Conservation (phyloP, 495 filamentous ascomycete genomes). For the Penicillium riverlandense region DNA sequence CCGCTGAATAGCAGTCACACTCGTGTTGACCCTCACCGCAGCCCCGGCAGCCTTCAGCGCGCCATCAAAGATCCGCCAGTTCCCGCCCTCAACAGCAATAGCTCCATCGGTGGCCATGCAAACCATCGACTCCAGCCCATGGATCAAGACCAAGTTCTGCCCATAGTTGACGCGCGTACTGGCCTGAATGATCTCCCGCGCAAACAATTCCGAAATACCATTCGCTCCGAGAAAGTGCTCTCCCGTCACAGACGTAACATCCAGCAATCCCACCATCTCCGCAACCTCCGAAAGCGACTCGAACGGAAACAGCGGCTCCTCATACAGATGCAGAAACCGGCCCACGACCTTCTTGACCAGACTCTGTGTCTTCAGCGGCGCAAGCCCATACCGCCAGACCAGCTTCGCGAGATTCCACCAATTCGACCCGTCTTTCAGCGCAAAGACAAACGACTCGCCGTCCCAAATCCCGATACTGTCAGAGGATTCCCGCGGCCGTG, state of each 20-base stretch:
- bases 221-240: constrained; percentile 62
- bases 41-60: constrained; percentile 65
- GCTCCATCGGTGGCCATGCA: constrained; percentile 87
- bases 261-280: constrained; percentile 55
- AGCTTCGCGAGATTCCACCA: constrained; percentile 81
- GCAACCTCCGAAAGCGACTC: constrained; percentile 59
- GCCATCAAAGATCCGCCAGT: constrained; percentile 87
- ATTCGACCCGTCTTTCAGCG: constrained; percentile 44
- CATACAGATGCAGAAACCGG: constrained; percentile 76
- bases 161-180: constrained; percentile 94
- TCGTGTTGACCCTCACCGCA: constrained; percentile 58
- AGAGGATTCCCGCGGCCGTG: constrained; percentile 28
- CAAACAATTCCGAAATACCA: constrained; percentile 56
- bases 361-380: constrained; percentile 65
- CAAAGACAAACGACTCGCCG: constrained; percentile 68
- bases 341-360: constrained; percentile 65
- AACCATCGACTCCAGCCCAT: constrained; percentile 89
- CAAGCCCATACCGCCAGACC: constrained; percentile 77
- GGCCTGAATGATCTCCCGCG: constrained; percentile 83
- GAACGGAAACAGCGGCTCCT: constrained; percentile 78
- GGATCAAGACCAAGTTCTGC: constrained; percentile 75
- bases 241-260: constrained; percentile 62
- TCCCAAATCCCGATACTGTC: constrained; percentile 76
- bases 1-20: constrained; percentile 53
- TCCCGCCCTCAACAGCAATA: constrained; percentile 72